Base-by-base conservation (phyloP, 2,329 filamentous ascomycete genomes). In the Trichoderma sp. region DNA sequence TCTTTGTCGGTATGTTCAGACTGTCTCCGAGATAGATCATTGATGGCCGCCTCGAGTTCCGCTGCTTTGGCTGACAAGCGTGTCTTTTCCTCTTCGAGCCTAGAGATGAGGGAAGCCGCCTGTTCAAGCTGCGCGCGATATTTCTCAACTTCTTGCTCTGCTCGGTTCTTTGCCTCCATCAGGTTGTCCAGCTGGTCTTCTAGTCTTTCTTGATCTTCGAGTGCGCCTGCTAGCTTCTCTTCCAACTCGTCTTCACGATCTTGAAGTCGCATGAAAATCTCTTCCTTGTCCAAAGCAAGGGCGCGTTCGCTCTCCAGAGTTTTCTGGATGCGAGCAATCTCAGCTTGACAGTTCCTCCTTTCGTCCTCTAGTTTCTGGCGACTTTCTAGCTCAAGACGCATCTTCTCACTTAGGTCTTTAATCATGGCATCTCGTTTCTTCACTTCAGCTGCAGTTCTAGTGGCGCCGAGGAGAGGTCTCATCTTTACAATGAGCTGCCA, bases 241-340 rank as follows among this genome's bases (percentile, higher is more conserved):
- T 92, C 93, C 4, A 99, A 87, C 79, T 99, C 95, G 12, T 90
- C 88, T 82, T 99, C 96, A n/a, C 96, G 92, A 68, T 91, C 85
- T 79, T 98, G 96, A 26, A 99, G 86, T n/a, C 97, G 90, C 79
- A 95, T 97, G 86, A 98, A 99, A 73, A 99, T 99, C 78, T 99
- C 96, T 79, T 99, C 97, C 80, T 99, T 99, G 82, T 99, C 96
- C 6, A 99, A 85, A 1, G 96, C 96, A 56, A 99, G 86, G n/a
- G 95, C 93, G 64, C 96, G 90, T 82, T 99, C 97, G 75, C 95
- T 97, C 81, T 99, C 97, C 2, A 99, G 86, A 0, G 93, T 97
- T 77, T 98, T 94, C 79, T 98, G 95, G 61, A 98, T 93, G 36
- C 93, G 91, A 75, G 95, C 89, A 77, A 98, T 92, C 78, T 99